A percentile compares a stretch with the other conserved stretches of the same genome.
Conservation (phyloP, 805 yeast species). For the Schwanniomyces polymorphus region DNA sequence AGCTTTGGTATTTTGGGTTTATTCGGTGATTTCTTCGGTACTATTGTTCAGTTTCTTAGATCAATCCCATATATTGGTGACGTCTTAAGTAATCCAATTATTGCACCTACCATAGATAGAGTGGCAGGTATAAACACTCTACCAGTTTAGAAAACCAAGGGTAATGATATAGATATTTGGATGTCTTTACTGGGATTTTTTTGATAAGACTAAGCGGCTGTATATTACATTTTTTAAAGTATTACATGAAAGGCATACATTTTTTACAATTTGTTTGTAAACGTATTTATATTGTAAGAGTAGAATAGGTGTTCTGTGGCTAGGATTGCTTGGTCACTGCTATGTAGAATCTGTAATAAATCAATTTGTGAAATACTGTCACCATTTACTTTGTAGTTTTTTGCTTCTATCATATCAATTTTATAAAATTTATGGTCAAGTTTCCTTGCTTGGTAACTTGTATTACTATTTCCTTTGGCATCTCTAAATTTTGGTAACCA, state of each 20-base stretch:
- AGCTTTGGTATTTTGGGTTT: conserved; percentile 85
- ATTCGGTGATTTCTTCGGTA: conserved; percentile 92
- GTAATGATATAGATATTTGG: not conserved
- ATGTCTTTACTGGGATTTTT: not conserved
- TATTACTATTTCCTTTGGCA: not conserved
- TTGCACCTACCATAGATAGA: conserved; percentile 67
- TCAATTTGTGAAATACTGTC: conserved; percentile 10
- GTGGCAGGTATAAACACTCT: conserved; percentile 43
- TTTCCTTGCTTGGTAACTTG: not conserved
- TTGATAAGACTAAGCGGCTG: not conserved
- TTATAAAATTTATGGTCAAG: not conserved
- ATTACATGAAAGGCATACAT: not conserved
- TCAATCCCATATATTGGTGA: conserved; percentile 89
- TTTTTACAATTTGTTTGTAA: conserved; percentile 1
- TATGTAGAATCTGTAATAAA: conserved; percentile 12
- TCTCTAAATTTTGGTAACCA: conserved; percentile 10
- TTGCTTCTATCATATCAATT: not conserved
- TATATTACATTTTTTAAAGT: not conserved
- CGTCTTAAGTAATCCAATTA: conserved; percentile 69
- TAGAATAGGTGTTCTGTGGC: conserved; percentile 1
- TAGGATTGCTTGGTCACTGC: conserved; percentile 8
- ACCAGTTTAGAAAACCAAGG: conserved; percentile 26
- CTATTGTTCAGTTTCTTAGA: conserved; percentile 81
- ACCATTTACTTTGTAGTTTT: not conserved
- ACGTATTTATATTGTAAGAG: not conserved